A percentile compares a stretch with the other conserved stretches of the same genome.
phyloP scores from a whole-genome alignment of 148 eudicot species.

The Chenopodium album region DNA sequence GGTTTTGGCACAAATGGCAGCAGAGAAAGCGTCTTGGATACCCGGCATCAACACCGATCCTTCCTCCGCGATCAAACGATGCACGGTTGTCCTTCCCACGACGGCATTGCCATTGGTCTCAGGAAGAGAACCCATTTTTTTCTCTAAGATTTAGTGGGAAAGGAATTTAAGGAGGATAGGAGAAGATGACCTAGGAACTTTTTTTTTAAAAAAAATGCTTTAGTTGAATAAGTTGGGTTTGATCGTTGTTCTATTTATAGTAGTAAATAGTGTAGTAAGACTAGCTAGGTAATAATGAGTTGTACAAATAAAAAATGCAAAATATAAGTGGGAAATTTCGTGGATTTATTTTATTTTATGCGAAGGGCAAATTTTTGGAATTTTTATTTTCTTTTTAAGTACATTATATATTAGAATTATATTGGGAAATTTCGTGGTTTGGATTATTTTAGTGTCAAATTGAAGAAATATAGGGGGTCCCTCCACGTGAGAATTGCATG shows the following conservation, averaged over 20 bases:
- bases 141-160: not conserved
- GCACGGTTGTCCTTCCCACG: constrained; percentile 17
- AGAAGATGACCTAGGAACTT: not conserved
- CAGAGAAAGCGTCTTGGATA: constrained; percentile 23
- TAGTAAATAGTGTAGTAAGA: not conserved
- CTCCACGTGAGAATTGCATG: not conserved
- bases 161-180: not conserved
- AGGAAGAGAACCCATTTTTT: constrained; percentile 1
- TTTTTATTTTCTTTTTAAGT: not conserved
- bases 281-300: not conserved
- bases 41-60: constrained; percentile 25
- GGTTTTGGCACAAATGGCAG: constrained; percentile 25
- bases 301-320: not conserved
- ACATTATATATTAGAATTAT: not conserved
- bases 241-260: not conserved
- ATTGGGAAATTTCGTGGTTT: not conserved
- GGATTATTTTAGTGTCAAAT: not conserved
- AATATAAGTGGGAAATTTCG: not conserved
- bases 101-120: not conserved
- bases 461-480: not conserved
- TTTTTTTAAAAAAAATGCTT: not conserved
- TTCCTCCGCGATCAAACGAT: constrained; percentile 24
- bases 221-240: not conserved
- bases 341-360: not conserved
- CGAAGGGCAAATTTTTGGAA: not conserved